These are phyloP conservation scores for Mycena citricolor DNA, from an alignment of 1,284 basidiomycete genomes.

Conservation along the genomic window DNA sequence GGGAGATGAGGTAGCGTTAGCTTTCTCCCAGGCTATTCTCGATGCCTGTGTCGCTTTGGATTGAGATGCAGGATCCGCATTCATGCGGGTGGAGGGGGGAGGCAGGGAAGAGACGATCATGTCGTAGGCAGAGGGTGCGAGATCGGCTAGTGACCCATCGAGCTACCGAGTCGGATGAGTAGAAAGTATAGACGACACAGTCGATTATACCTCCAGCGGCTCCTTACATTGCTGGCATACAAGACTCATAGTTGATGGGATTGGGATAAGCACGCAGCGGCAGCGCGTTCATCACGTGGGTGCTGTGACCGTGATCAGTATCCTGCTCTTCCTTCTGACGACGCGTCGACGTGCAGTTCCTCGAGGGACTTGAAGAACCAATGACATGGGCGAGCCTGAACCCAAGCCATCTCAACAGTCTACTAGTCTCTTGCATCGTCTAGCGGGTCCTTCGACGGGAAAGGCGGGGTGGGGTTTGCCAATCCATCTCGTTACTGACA, in stretches of 20 bases:
- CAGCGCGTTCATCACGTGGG: constrained; percentile 6
- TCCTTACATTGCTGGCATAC: constrained; percentile 88
- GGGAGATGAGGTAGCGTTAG: constrained; percentile 34
- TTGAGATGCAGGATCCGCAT: constrained; percentile 17
- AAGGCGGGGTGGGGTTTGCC: constrained; percentile 66
- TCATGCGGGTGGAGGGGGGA: constrained; percentile 34
- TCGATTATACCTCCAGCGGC: constrained; percentile 64
- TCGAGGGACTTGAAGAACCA: not conserved
- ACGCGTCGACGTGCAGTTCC: not conserved
- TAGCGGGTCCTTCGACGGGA: constrained; percentile 75
- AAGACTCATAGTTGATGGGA: constrained; percentile 58
- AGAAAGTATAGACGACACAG: constrained; percentile 5
- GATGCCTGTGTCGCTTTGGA: constrained; percentile 35
- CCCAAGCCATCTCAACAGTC: constrained; percentile 51
- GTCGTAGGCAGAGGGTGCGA: constrained; percentile 84
- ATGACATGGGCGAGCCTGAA: not conserved
- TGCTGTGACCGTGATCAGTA: not conserved
- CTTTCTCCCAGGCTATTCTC: constrained; percentile 53
- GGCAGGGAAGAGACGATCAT: constrained; percentile 78
- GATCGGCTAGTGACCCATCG: constrained; percentile 80
- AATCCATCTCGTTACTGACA: constrained; percentile 3
- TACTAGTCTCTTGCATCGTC: constrained; percentile 65
- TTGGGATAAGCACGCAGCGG: too few relatives aligned
- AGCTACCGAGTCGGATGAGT: constrained; percentile 45
- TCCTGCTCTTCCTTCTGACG: not conserved